These are phyloP conservation scores for Malassezia sp. DNA, from an alignment of 1,284 basidiomycete genomes.

Conservation along the genomic window DNA sequence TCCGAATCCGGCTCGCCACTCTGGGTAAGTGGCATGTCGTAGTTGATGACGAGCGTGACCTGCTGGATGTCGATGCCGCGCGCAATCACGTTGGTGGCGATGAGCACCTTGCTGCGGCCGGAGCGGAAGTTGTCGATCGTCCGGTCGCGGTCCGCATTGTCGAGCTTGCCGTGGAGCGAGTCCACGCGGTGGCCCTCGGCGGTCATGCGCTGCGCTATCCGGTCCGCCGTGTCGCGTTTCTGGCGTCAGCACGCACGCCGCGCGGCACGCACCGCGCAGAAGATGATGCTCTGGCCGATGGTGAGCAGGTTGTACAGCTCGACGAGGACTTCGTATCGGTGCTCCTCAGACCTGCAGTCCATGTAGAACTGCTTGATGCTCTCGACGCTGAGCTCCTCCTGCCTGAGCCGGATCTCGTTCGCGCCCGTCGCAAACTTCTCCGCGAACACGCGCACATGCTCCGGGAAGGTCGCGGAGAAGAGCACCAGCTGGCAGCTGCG, in stretches of 20 bases:
- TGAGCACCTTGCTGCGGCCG: slow-evolving; percentile 90
- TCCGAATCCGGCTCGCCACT: slow-evolving; percentile 68
- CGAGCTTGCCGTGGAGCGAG: slow-evolving; percentile 87
- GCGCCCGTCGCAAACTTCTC: slow-evolving; percentile 81
- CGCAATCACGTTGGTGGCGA: slow-evolving; percentile 97
- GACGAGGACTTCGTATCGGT: slow-evolving; percentile 92
- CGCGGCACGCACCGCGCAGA: too few relatives aligned
- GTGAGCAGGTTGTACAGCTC: slow-evolving; percentile 80
- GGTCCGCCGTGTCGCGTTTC: slow-evolving; percentile 76
- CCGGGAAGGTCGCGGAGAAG: slow-evolving; percentile 96
- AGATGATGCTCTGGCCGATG: slow-evolving; percentile 94
- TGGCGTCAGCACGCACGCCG: too few relatives aligned
- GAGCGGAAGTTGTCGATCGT: slow-evolving; percentile 92
- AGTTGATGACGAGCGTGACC: slow-evolving; percentile 72
- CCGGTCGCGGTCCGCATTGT: slow-evolving; percentile 72
- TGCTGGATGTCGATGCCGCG: slow-evolving; percentile 97
- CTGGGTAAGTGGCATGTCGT: slow-evolving; percentile 68
- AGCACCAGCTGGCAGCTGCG: slow-evolving; percentile 70
- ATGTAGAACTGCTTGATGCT: slow-evolving; percentile 97
- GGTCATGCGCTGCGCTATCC: slow-evolving; percentile 79
- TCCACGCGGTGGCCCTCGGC: slow-evolving; percentile 91
- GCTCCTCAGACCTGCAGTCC: slow-evolving; percentile 65
- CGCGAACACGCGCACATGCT: slow-evolving; percentile 79
- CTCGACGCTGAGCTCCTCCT: slow-evolving; percentile 85
- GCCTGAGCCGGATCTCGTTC: slow-evolving; percentile 91